Conservation (phyloP, 1,139 yeast genomes). For the Kodamaea sp. region DNA sequence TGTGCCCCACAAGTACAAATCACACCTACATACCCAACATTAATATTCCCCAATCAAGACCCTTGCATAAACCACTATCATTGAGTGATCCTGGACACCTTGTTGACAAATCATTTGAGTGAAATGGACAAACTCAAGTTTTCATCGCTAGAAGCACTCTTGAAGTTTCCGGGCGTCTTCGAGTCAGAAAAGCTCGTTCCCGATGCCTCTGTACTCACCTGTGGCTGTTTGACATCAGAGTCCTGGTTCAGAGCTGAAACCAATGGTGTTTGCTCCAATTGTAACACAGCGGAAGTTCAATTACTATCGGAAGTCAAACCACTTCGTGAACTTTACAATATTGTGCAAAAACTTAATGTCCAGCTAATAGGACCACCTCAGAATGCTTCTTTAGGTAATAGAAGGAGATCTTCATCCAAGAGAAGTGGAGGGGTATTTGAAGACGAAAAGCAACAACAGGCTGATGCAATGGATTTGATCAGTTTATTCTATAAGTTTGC, state of each 20-base stretch:
- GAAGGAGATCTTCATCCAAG: constrained; percentile 10
- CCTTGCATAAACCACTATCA: no score
- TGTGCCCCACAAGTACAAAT: no score
- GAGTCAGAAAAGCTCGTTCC: constrained; percentile 24
- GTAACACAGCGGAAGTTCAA: constrained; percentile 34
- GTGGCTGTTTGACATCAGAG: constrained; percentile 75
- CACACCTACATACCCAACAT: no score
- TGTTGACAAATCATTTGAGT: no score
- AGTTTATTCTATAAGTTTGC: constrained; percentile 45
- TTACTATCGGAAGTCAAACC: constrained; percentile 52
- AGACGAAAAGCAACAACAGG: constrained; percentile 4
- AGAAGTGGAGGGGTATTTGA: constrained; percentile 15
- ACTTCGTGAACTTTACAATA: constrained; percentile 49
- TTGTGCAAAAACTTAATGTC: constrained; percentile 28
- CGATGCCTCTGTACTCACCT: constrained; percentile 60
- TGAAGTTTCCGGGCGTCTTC: constrained; percentile 28
- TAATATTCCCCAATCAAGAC: no score
- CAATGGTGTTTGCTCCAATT: constrained; percentile 48
- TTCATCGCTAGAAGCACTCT: constrained; percentile 30
- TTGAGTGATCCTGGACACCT: no score
- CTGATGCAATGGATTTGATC: constrained; percentile 38
- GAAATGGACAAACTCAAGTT: constrained; percentile 31
- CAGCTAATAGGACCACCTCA: constrained; percentile 11
- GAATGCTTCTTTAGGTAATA: constrained; percentile 3
- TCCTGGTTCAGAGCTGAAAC: constrained; percentile 26